Evolutionary conservation across 352 stramenopile genomes (phyloP), one percentile per base, ranked within the genome.

Genomic region (Sclerospora graminicola): DNA sequence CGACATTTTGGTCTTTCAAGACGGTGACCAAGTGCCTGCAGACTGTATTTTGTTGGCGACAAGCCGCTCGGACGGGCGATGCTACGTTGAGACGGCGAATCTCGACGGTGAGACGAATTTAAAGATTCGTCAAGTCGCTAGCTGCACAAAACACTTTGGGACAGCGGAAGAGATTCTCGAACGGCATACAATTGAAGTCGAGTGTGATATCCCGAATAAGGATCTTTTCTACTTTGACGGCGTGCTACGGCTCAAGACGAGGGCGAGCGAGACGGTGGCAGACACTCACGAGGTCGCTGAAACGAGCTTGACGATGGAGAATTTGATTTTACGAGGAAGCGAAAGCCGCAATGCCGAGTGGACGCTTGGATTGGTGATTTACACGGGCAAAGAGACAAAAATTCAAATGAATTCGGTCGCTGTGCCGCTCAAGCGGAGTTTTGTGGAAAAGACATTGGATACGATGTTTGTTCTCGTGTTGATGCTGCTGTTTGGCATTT

Each of bases 391-490:
- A 19, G 71, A 91, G 30, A 90, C 81, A 0, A 94, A 93, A 51
- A 82, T 92, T 13, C 66, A 73, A 16, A 84, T 89, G 68, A 94
- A 94, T 60, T 85, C 80, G 9, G 60, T 72, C 2, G 68, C 64
- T n/a, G 72, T 87, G 18, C 82, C 82, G 11, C 46, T 91, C 3
- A 92, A 91, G 53, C 76, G 82, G 28, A 92, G 75, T 40, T 89
- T 88, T 53, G 80, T 91, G 18, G 81, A 92, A 51, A 86, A 86
- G 57, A 91, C 77, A 0, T 54, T 91, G 37, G 79, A 92, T 38
- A 90, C 71, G 8, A 91, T 92, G 79, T 91, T 94, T 28, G 77
- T 94, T 27, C 55, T 94, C 8, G 73, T 92, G 20, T 43, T 94
- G 21, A 80, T 91, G 48, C 52, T 91, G 57, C 74, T 93, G 8